Base-by-base conservation (phyloP, 345 rosid genomes). In the Gossypium ekmanianum region DNA sequence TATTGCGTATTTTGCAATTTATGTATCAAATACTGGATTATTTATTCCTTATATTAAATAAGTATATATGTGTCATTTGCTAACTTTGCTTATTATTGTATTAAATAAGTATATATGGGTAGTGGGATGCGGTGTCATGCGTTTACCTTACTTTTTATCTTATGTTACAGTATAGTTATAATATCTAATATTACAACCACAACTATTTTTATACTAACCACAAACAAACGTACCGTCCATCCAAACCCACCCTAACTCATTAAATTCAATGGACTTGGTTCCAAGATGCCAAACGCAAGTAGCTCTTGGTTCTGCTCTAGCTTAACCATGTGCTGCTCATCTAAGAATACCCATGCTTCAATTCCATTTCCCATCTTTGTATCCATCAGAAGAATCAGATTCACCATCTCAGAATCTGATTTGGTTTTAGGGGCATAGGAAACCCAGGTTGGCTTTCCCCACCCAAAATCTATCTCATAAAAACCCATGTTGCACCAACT, bases 151-250 rank as follows among this genome's bases (percentile, higher is more conserved):
- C 0, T 29, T 29, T 29, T 29, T 29, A 0, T 3, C 0, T 29
- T 29, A 29, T 29, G 34, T 29, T 29, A 29, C 0, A 3, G 4
- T 3, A 29, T 3, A 3, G 0, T 29, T 29, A 29, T 0, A 29
- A 29, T 3, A 29, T 29, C 1, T 29, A 29, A 29, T 29, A 4
- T 29, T 0, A 29, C 4, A 29, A 3, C 34, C 0, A 29, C 4
- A 29, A 29, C 0, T 29, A 0, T 29, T 29, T 29, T 29, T 29
- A 3, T 3, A 29, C 34, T 29, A 29, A 29, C 5, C 34, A 29
- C 1, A 29, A 29, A 29, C 3, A 3, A 0, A 29, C 1, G 1
- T 0, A 29, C 4, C 5, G 1, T 29, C 1, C 1, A 3, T 29
- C 1, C 0, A 3, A 29, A 29, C 4, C 0, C 34, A 29, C 0